A percentile compares a stretch with the other conserved stretches of the same genome.
Evolutionary conservation across 805 yeast species (phyloP).

Genomic region (Candida railenensis): DNA sequence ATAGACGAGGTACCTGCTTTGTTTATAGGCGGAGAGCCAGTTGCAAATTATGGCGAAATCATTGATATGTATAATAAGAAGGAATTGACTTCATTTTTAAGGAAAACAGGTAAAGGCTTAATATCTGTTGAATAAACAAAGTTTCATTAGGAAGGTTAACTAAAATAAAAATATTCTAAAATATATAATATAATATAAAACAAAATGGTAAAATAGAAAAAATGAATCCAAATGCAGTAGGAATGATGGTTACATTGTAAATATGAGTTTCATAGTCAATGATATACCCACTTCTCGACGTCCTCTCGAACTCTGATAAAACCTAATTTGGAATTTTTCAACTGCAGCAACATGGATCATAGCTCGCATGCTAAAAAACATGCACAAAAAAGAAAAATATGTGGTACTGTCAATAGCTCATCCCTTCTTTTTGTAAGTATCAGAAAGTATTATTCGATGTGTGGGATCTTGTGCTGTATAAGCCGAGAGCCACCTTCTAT

Average conservation of each 20-base stretch:
- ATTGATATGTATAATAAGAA: constrained; percentile 18
- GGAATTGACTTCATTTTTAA: constrained; percentile 21
- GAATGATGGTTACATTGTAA: too few species aligned
- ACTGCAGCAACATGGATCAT: too few species aligned
- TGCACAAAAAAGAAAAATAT: too few species aligned
- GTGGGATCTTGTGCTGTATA: constrained; percentile 52
- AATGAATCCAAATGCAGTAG: not conserved
- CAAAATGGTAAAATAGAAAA: not conserved
- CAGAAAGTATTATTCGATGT: constrained; percentile 40
- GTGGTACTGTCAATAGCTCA: too few species aligned
- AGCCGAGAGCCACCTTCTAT: not conserved
- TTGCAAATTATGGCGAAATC: constrained; percentile 26
- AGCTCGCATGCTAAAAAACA: too few species aligned
- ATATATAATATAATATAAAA: not conserved
- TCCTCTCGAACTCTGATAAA: too few species aligned
- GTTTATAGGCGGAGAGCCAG: constrained; percentile 33
- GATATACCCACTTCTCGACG: too few species aligned
- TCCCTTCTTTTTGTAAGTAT: too few species aligned
- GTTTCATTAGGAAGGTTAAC: constrained; percentile 4
- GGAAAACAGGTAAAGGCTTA: constrained; percentile 25
- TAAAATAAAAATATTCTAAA: not conserved
- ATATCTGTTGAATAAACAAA: constrained; percentile 22
- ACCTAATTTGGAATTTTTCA: too few species aligned
- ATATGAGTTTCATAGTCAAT: too few species aligned
- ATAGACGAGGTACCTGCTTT: constrained; percentile 25